phyloP scores from a whole-genome alignment of 2,329 filamentous ascomycete species.

The Ascochyta lentis region DNA sequence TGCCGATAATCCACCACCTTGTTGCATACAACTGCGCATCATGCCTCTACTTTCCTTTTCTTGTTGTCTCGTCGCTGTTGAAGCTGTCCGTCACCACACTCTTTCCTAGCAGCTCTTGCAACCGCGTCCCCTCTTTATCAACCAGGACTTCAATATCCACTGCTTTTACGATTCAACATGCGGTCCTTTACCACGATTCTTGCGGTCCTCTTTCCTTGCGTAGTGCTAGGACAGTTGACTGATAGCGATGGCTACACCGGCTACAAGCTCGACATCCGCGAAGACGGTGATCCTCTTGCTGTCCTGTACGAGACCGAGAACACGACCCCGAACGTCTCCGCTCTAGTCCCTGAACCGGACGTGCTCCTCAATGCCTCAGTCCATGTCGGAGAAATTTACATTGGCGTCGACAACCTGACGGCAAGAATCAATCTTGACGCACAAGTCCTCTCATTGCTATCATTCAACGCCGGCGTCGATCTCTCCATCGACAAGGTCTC shows the following conservation, averaged over 20 bases:
- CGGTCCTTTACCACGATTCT: constrained; percentile 33
- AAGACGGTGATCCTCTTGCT: constrained; percentile 59
- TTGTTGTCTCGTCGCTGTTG: constrained; percentile 13
- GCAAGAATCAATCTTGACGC: constrained; percentile 67
- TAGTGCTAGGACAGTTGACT: constrained; percentile 40
- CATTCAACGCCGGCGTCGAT: constrained; percentile 68
- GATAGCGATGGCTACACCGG: constrained; percentile 61
- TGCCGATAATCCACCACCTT: constrained; percentile 27
- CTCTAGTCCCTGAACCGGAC: constrained; percentile 59
- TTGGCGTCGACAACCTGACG: constrained; percentile 65
- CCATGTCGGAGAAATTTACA: constrained; percentile 63
- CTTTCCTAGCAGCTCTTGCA: constrained; percentile 26
- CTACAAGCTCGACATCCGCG: constrained; percentile 58
- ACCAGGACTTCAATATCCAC: background rate
- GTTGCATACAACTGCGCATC: constrained; percentile 11
- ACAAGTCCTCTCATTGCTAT: constrained; percentile 64
- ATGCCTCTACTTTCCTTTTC: constrained; percentile 24
- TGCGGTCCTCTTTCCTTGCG: constrained; percentile 43
- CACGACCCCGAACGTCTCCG: constrained; percentile 52
- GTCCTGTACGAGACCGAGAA: constrained; percentile 62
- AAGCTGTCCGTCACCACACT: constrained; percentile 23
- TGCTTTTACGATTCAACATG: constrained; percentile 22
- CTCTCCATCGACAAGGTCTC: constrained; percentile 64
- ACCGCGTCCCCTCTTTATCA: constrained; percentile 31
- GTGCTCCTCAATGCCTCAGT: constrained; percentile 67